These are phyloP conservation scores for Heliosperma pusillum DNA, from an alignment of 148 eudicot species.

Conservation along the genomic window DNA sequence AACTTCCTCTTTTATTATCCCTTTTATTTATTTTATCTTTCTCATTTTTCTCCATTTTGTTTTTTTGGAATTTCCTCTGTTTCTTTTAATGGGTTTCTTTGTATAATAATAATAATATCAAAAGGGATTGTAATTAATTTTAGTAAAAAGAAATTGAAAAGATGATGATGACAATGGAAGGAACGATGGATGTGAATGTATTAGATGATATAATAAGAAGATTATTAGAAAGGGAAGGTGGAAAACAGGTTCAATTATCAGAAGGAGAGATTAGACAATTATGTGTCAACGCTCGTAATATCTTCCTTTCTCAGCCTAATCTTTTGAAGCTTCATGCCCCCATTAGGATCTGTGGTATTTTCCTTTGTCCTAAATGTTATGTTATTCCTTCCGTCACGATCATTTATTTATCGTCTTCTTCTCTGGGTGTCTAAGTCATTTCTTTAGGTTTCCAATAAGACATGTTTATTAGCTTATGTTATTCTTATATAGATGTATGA, in stretches of 20 bases:
- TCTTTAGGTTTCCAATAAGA: no score
- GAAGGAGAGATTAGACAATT: slow-evolving; percentile 90
- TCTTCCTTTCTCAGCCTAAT: slow-evolving; percentile 79
- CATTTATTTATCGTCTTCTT: no score
- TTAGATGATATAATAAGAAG: slow-evolving; percentile 81
- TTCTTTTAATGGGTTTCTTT: not conserved
- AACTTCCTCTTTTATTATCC: not conserved
- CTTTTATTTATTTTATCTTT: slow-evolving; percentile 22
- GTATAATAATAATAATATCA: no score
- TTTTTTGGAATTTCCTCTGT: slow-evolving; percentile 9
- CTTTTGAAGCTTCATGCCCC: slow-evolving; percentile 86
- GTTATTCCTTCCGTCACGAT: no score
- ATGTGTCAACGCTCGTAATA: slow-evolving; percentile 73
- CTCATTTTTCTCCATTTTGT: slow-evolving; percentile 13
- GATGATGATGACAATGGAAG: slow-evolving; percentile 89
- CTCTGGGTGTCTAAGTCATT: no score
- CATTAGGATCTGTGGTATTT: slow-evolving; percentile 79
- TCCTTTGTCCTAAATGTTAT: no score
- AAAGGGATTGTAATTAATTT: no score
- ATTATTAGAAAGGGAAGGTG: slow-evolving; percentile 76
- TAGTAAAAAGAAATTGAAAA: not conserved
- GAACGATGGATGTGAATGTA: slow-evolving; percentile 61
- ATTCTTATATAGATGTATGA: no score
- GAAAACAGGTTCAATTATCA: slow-evolving; percentile 76
- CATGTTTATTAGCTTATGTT: no score